A percentile compares a stretch with the other conserved stretches of the same genome.
These are phyloP conservation scores for Teratosphaeria gauchensis DNA, from an alignment of 2,329 filamentous ascomycete species.

Conservation along the genomic window DNA sequence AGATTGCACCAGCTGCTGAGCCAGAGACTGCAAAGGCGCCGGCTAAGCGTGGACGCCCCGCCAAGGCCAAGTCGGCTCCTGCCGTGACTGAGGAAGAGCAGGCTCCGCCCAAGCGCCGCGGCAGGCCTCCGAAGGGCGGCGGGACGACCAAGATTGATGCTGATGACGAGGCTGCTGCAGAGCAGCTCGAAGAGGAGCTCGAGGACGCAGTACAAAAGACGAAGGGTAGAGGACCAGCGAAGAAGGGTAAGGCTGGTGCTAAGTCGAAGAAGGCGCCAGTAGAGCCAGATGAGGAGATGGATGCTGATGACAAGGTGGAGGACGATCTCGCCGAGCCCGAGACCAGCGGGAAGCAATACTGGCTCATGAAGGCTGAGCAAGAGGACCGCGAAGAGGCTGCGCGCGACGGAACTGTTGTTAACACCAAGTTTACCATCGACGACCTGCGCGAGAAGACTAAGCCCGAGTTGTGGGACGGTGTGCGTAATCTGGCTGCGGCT, in stretches of 20 bases:
- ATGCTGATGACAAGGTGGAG: not conserved
- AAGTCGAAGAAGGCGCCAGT: conserved; percentile 10
- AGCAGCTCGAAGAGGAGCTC: conserved; percentile 22
- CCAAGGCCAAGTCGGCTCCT: conserved; percentile 1
- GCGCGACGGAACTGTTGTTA: conserved; percentile 67
- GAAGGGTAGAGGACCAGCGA: not conserved
- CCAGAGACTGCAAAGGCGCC: not conserved
- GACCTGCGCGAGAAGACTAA: conserved; percentile 61
- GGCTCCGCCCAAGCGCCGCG: conserved; percentile 19
- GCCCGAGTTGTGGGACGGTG: conserved; percentile 85
- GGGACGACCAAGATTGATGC: conserved; percentile 21
- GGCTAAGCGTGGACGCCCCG: not conserved
- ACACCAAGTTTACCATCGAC: conserved; percentile 91
- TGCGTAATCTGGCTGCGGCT: conserved; percentile 50
- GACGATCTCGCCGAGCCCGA: not conserved
- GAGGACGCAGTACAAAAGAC: conserved; percentile 8
- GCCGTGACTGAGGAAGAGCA: conserved; percentile 2
- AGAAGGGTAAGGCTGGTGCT: not conserved
- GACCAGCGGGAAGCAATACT: conserved; percentile 25
- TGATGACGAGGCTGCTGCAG: conserved; percentile 20
- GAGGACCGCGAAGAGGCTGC: conserved; percentile 63
- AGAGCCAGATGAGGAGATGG: not conserved
- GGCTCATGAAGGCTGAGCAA: conserved; percentile 55
- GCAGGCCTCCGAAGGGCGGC: conserved; percentile 14
- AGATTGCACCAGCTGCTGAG: not conserved